Evolutionary conservation across 2,329 filamentous ascomycete genomes (phyloP).

Genomic region (Pseudogymnoascus sp.): DNA sequence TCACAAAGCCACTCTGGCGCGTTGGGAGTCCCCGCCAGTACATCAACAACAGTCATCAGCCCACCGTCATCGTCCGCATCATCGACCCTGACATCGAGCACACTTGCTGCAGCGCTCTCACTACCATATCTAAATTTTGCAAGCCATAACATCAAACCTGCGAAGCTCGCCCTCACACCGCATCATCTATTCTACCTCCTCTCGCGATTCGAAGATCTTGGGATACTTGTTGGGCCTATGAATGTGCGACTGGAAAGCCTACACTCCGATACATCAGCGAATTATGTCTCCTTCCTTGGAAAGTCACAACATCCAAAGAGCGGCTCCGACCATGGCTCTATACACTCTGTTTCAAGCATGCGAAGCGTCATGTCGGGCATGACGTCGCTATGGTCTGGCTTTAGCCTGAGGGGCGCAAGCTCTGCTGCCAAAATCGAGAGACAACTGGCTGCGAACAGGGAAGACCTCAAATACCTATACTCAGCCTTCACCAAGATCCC

Average conservation of each 20-base stretch:
- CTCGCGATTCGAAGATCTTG: slow-evolving; percentile 87
- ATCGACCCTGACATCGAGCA: slow-evolving; percentile 60
- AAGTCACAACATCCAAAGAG: slow-evolving; percentile 74
- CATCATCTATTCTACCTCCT: slow-evolving; percentile 96
- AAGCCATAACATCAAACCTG: slow-evolving; percentile 77
- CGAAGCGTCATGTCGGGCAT: slow-evolving; percentile 96
- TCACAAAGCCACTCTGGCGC: slow-evolving; percentile 56
- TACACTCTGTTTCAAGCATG: slow-evolving; percentile 93
- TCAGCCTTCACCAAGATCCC: slow-evolving; percentile 98
- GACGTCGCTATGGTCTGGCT: slow-evolving; percentile 83
- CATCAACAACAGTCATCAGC: slow-evolving; percentile 38
- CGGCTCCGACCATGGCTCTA: slow-evolving; percentile 76
- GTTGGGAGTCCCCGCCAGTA: slow-evolving; percentile 33
- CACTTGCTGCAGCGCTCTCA: slow-evolving; percentile 77
- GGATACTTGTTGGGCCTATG: slow-evolving; percentile 88
- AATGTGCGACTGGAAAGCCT: slow-evolving; percentile 92
- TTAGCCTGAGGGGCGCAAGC: slow-evolving; percentile 73
- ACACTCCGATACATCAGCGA: slow-evolving; percentile 76
- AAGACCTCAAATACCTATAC: slow-evolving; percentile 91
- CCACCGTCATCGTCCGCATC: slow-evolving; percentile 50
- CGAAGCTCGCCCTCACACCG: slow-evolving; percentile 84
- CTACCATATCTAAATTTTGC: slow-evolving; percentile 78
- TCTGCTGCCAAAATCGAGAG: slow-evolving; percentile 77
- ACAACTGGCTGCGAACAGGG: slow-evolving; percentile 75
- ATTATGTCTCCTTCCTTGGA: slow-evolving; percentile 92